Evolutionary conservation across 306 rosid species (phyloP).

Genomic region (Dalbergia cochinchinensis): DNA sequence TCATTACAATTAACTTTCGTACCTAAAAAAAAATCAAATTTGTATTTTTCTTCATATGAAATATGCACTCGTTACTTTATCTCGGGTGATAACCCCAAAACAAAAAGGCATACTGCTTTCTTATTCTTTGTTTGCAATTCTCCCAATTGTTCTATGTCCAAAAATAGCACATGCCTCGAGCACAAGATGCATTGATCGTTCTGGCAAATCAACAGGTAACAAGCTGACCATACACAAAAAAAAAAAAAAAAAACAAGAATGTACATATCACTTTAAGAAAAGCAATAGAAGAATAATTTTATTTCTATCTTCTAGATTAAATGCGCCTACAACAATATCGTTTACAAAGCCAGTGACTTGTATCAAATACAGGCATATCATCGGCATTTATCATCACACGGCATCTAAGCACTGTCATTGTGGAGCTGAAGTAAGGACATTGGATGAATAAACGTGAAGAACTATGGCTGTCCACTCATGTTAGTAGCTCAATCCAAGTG

Average conservation of each 20-base stretch:
- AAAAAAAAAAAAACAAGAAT: neutral
- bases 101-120: neutral
- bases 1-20: conserved; percentile 2
- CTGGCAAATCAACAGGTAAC: neutral
- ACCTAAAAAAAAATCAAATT: neutral
- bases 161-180: neutral
- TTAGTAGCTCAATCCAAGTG: conserved; percentile 33
- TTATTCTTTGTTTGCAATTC: neutral
- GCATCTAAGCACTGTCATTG: neutral
- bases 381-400: conserved; percentile 9
- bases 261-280: neutral
- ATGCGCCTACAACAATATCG: conserved; percentile 24
- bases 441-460: conserved; percentile 26
- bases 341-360: conserved; percentile 35
- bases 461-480: conserved; percentile 7
- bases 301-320: conserved; percentile 15
- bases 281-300: neutral
- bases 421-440: neutral
- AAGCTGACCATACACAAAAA: neutral
- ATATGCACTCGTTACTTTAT: neutral
- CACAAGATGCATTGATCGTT: neutral
- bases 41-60: neutral
- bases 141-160: neutral
- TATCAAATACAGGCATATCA: neutral
- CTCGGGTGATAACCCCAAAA: neutral